Percentiles rank a stretch among this genome's conserved stretches.
These are phyloP conservation scores for Amaranthus tricolor DNA, from an alignment of 179 eudicot genomes.

Conservation along the genomic window DNA sequence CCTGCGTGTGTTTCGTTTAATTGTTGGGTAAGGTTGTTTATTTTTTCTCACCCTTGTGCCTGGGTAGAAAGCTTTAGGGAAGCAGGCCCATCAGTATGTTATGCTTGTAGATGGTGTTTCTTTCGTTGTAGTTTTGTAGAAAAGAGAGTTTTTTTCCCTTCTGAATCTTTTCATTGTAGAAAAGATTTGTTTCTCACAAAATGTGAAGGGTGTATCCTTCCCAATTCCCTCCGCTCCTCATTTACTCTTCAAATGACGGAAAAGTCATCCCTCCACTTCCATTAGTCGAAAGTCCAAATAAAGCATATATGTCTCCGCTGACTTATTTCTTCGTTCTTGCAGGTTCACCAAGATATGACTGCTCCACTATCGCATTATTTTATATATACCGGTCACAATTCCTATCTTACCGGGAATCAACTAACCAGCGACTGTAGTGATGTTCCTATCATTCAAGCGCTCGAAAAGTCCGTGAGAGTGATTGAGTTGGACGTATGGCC, in stretches of 20 bases:
- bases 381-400: constrained; percentile 91
- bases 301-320: too few relatives aligned
- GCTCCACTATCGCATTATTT: constrained; percentile 89
- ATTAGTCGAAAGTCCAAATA: too few relatives aligned
- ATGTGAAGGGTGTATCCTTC: too few relatives aligned
- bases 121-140: too few relatives aligned
- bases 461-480: constrained; percentile 77
- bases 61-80: background rate
- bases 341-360: constrained; percentile 89
- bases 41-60: too few relatives aligned
- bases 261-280: too few relatives aligned
- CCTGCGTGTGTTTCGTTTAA: background rate
- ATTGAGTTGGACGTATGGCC: constrained; percentile 99
- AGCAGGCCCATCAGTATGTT: background rate
- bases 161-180: too few relatives aligned
- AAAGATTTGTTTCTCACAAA: too few relatives aligned
- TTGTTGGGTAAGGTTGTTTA: background rate
- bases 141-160: too few relatives aligned
- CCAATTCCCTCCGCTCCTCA: too few relatives aligned
- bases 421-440: constrained; percentile 89
- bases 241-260: too few relatives aligned
- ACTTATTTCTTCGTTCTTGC: constrained; percentile 15
- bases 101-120: background rate
- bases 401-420: constrained; percentile 95
- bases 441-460: constrained; percentile 71